phyloP scores from a whole-genome alignment of 129 eudicot species.

The Heracleum sosnowskyi region DNA sequence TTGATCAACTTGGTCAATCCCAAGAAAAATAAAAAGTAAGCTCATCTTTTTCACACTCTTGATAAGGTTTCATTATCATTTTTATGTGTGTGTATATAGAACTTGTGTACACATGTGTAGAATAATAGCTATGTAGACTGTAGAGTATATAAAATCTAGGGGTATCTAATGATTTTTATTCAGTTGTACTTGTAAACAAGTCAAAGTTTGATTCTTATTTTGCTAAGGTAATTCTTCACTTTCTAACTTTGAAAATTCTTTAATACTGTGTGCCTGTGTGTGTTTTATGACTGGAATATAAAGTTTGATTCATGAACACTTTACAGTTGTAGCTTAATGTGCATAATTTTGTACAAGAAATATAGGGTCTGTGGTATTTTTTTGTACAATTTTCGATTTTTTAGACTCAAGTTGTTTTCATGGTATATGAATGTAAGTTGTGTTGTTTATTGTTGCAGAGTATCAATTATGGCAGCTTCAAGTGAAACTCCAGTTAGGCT shows the following conservation, averaged over 20 bases:
- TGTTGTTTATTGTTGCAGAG: conserved; percentile 7
- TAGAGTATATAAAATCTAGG: background rate
- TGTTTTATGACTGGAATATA: background rate
- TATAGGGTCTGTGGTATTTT: background rate
- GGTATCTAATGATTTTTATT: background rate
- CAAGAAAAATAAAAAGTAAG: background rate
- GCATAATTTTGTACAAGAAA: background rate
- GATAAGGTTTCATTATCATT: background rate
- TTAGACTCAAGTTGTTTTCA: background rate
- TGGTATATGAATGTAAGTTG: background rate
- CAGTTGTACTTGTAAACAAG: background rate
- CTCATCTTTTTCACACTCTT: conserved; percentile 5
- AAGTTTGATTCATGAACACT: background rate
- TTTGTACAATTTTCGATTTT: background rate
- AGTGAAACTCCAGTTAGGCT: conserved; percentile 40
- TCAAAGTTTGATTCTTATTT: background rate
- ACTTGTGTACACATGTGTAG: background rate
- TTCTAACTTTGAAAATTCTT: background rate
- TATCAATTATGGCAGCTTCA: conserved; percentile 21
- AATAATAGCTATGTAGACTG: background rate
- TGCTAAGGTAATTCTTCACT: background rate
- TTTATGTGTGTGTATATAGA: background rate
- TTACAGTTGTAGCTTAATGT: too few relatives aligned
- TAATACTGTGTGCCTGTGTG: background rate
- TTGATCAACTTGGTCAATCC: background rate